These are phyloP conservation scores for Proliferodiscus dingleyae DNA, from an alignment of 2,329 filamentous ascomycete genomes.

Conservation along the genomic window DNA sequence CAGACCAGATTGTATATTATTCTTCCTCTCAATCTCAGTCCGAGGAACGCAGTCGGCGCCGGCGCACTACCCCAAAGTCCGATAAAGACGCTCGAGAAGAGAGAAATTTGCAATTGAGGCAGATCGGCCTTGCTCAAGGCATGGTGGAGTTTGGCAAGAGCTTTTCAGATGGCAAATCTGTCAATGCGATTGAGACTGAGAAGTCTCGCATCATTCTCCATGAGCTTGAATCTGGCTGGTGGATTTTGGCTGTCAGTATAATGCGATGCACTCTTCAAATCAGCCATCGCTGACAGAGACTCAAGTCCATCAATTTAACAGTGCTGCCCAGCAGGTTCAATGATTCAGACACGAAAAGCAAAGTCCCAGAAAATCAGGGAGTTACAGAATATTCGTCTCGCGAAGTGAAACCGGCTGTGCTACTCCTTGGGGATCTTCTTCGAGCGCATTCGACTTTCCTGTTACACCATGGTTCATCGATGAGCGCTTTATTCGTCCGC, in stretches of 20 bases:
- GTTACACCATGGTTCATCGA: slow-evolving; percentile 75
- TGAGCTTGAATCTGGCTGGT: slow-evolving; percentile 89
- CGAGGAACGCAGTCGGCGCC: slow-evolving; percentile 4
- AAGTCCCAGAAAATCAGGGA: slow-evolving; percentile 17
- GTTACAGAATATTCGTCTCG: slow-evolving; percentile 77
- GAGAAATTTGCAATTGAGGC: slow-evolving; percentile 79
- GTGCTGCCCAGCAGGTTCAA: slow-evolving; percentile 58
- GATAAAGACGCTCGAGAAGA: slow-evolving; percentile 49
- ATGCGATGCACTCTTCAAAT: background rate
- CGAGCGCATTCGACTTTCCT: slow-evolving; percentile 81
- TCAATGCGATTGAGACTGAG: slow-evolving; percentile 88
- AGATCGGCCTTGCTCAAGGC: slow-evolving; percentile 93
- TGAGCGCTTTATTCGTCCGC: slow-evolving; percentile 65
- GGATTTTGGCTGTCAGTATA: slow-evolving; percentile 82
- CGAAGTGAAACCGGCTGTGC: slow-evolving; percentile 76
- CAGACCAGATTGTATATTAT: slow-evolving; percentile 90
- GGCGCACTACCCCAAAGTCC: slow-evolving; percentile 12
- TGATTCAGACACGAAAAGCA: slow-evolving; percentile 27
- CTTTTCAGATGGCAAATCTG: slow-evolving; percentile 71
- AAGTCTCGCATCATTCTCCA: slow-evolving; percentile 78
- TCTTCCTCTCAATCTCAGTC: slow-evolving; percentile 29
- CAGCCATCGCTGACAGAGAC: slow-evolving; percentile 11
- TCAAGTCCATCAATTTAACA: slow-evolving; percentile 77
- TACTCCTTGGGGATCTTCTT: slow-evolving; percentile 75
- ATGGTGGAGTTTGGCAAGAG: slow-evolving; percentile 90